Evolutionary conservation across 495 filamentous ascomycete species (phyloP).

Genomic region (Xylaria scruposa): DNA sequence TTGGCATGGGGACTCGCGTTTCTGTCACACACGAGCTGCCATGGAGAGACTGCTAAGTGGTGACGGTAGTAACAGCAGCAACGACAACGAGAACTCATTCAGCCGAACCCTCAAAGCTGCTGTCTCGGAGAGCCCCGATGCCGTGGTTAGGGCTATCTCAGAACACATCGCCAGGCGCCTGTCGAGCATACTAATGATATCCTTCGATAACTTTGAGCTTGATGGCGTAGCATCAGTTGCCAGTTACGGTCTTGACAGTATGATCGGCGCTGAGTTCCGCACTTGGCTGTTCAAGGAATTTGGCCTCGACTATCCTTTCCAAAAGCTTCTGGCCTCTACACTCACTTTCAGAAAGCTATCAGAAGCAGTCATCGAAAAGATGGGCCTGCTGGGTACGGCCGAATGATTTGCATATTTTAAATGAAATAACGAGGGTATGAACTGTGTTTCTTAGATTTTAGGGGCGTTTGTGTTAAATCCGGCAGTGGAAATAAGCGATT

Average conservation of each 20-base stretch:
- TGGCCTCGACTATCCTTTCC: constrained; percentile 46
- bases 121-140: constrained; percentile 18
- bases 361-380: constrained; percentile 5
- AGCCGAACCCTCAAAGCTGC: constrained; percentile 1
- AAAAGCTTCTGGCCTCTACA: constrained; percentile 35
- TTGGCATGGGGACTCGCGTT: constrained; percentile 30
- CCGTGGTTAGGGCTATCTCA: constrained; percentile 14
- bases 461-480: neutral
- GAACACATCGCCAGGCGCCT: constrained; percentile 37
- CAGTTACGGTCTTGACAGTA: constrained; percentile 51
- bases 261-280: constrained; percentile 52
- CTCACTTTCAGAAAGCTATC: constrained; percentile 22
- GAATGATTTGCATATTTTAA: neutral
- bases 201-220: constrained; percentile 30
- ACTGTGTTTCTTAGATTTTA: neutral
- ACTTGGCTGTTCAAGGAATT: constrained; percentile 52
- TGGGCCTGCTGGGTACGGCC: neutral
- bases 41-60: constrained; percentile 18
- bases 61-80: neutral
- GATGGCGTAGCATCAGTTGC: constrained; percentile 35
- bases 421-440: constrained; percentile 3
- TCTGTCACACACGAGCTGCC: constrained; percentile 19
- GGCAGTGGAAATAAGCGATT: neutral
- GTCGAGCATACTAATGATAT: constrained; percentile 41
- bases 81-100: neutral